Percentiles rank a stretch among this genome's conserved stretches.
Conservation (phyloP, 139 green algal genomes). For the Diplosphaera chodatii region DNA sequence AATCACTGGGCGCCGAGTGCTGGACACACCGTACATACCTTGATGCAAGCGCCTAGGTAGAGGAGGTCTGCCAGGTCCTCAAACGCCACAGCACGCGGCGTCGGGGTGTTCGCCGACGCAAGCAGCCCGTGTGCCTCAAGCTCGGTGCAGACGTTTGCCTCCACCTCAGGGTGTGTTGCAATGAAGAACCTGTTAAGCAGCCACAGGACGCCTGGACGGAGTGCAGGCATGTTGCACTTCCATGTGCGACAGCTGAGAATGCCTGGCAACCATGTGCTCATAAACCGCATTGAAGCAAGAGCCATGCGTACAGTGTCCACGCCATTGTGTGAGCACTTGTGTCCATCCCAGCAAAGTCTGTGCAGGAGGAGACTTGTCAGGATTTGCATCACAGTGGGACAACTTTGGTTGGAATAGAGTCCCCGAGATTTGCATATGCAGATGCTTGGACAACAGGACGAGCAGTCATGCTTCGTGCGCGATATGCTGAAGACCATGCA, state of each 20-base stretch:
- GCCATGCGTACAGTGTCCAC: neutral
- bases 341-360: neutral
- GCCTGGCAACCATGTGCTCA: neutral
- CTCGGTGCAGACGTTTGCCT: conserved; percentile 1
- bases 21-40: neutral
- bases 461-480: too few relatives aligned
- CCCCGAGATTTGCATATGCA: too few relatives aligned
- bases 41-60: conserved; percentile 4
- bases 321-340: conserved; percentile 2
- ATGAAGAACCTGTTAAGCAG: neutral
- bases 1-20: too few relatives aligned
- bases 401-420: too few relatives aligned
- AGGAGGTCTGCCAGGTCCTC: neutral
- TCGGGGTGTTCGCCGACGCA: neutral
- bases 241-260: too few relatives aligned
- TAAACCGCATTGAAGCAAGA: neutral
- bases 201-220: too few relatives aligned
- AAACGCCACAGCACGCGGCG: neutral
- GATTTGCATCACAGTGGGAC: too few relatives aligned
- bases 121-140: neutral
- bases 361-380: too few relatives aligned
- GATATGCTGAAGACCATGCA: too few relatives aligned
- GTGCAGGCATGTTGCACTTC: too few relatives aligned
- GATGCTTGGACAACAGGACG: too few relatives aligned
- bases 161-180: conserved; percentile 6